Conservation (phyloP, 176 grass and related monocot genomes). For the Rhynchospora tenuis region DNA sequence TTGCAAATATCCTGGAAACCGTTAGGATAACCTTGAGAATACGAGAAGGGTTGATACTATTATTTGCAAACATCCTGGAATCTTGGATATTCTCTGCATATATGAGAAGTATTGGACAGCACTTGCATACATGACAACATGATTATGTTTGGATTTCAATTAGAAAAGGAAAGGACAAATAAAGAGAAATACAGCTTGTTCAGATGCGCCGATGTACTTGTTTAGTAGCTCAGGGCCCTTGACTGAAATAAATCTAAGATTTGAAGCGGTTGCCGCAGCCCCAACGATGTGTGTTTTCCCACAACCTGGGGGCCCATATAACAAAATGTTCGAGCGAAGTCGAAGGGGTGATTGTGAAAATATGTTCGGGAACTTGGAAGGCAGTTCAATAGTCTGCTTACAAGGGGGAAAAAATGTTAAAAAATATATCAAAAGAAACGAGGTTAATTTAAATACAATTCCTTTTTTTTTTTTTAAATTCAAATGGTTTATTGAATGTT, state of each 20-base stretch:
- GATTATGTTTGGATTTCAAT: background rate
- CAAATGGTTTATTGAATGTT: too few species aligned
- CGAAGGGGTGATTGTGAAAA: slow-evolving; percentile 75
- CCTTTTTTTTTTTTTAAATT: too few species aligned
- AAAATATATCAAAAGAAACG: slow-evolving; percentile 20
- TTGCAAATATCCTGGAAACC: background rate
- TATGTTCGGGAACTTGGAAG: slow-evolving; percentile 80
- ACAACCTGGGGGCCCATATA: slow-evolving; percentile 93
- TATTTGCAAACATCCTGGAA: slow-evolving; percentile 14
- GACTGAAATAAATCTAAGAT: slow-evolving; percentile 85
- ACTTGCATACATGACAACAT: background rate
- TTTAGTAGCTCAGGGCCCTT: slow-evolving; percentile 94
- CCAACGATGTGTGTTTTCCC: slow-evolving; percentile 94
- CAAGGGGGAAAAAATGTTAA: slow-evolving; percentile 11
- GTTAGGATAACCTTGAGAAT: background rate
- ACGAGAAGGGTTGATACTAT: background rate
- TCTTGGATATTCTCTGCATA: slow-evolving; percentile 18
- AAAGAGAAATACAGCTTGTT: slow-evolving; percentile 70
- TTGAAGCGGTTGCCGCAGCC: slow-evolving; percentile 85
- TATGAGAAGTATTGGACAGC: background rate
- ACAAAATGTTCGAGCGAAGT: slow-evolving; percentile 84
- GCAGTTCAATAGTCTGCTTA: slow-evolving; percentile 83
- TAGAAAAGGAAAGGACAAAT: slow-evolving; percentile 20
- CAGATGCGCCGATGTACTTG: slow-evolving; percentile 95
- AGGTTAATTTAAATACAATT: background rate